These are phyloP conservation scores for Lophiostoma macrostomum DNA, from an alignment of 495 filamentous ascomycete genomes.

Conservation along the genomic window DNA sequence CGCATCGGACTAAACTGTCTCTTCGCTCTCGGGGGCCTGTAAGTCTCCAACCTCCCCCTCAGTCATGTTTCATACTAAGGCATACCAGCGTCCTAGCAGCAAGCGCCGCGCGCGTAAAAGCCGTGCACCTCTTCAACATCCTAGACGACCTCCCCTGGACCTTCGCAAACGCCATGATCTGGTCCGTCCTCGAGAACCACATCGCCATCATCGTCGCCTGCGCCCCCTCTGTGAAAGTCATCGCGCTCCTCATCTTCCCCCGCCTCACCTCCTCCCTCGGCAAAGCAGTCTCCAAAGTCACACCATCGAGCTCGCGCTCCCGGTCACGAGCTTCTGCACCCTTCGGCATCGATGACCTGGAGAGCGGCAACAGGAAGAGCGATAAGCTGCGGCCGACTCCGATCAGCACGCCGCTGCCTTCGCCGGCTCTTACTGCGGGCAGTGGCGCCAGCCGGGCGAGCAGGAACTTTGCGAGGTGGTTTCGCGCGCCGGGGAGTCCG, in stretches of 20 bases:
- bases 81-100: conserved; percentile 12
- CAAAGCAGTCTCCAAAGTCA: conserved; percentile 8
- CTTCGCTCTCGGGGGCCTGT: conserved; percentile 24
- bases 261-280: conserved; percentile 21
- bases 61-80: background rate
- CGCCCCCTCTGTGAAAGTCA: conserved; percentile 25
- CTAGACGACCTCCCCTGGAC: conserved; percentile 2
- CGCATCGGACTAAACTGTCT: conserved; percentile 19
- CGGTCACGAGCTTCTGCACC: background rate
- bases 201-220: conserved; percentile 28
- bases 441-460: conserved; percentile 2
- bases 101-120: conserved; percentile 10
- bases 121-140: conserved; percentile 8
- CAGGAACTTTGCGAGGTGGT: conserved; percentile 16
- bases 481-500: conserved; percentile 4
- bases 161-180: conserved; percentile 30
- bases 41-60: background rate
- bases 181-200: conserved; percentile 30
- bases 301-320: conserved; percentile 11
- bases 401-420: conserved; percentile 10
- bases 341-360: conserved; percentile 2
- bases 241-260: conserved; percentile 24
- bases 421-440: background rate
- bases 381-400: conserved; percentile 9
- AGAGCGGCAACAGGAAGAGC: conserved; percentile 10